These are phyloP conservation scores for Aspergillus clavatus DNA, from an alignment of 2,329 filamentous ascomycete genomes.

Conservation along the genomic window DNA sequence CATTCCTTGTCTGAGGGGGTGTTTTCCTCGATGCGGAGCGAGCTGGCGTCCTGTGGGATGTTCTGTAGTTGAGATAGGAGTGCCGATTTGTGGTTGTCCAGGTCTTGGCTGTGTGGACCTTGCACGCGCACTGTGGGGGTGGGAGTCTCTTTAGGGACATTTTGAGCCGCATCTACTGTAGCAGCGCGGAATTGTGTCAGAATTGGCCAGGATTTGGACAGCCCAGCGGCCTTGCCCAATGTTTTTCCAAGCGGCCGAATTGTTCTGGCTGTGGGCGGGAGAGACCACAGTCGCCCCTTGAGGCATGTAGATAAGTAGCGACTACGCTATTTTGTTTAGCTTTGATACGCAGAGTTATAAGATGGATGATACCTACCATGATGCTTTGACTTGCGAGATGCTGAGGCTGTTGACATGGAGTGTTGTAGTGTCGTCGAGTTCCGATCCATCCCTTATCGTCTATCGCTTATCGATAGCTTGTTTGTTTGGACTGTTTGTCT, in stretches of 20 bases:
- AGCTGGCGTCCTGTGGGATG: constrained; percentile 12
- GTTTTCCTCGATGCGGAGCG: constrained; percentile 16
- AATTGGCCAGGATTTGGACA: background rate
- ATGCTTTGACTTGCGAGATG: background rate
- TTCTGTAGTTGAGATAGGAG: constrained; percentile 15
- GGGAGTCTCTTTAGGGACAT: too few relatives aligned
- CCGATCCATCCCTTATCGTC: background rate
- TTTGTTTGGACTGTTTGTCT: background rate
- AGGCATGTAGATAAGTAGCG: background rate
- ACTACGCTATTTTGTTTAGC: background rate
- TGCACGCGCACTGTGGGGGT: constrained; percentile 13
- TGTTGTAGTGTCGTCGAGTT: background rate
- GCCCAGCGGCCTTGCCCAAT: background rate
- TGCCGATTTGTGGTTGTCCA: constrained; percentile 4
- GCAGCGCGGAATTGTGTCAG: background rate
- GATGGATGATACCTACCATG: background rate
- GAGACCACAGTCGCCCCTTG: background rate
- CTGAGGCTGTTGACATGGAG: background rate
- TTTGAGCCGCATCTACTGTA: background rate
- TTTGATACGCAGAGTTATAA: background rate
- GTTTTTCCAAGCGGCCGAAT: background rate
- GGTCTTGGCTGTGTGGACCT: constrained; percentile 5
- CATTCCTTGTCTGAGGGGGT: constrained; percentile 22
- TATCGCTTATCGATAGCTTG: background rate
- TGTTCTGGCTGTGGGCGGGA: background rate